Percentiles rank a stretch among this genome's conserved stretches.
Conservation (phyloP, 2,329 filamentous ascomycete species). For the Penicillium sumatraense region DNA sequence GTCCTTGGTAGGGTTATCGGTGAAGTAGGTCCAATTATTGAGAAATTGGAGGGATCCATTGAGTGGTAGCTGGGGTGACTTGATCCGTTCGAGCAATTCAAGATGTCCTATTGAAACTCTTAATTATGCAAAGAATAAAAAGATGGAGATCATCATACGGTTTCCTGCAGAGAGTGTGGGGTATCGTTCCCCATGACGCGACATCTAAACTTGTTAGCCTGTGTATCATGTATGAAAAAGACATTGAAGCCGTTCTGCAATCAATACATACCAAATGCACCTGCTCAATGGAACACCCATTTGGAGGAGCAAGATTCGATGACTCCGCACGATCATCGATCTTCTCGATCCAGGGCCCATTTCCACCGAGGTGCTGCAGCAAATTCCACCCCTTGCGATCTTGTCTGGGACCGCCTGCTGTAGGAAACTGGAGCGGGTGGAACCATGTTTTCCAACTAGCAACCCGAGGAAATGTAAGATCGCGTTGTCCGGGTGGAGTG, state of each 20-base stretch:
- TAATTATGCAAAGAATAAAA: neutral
- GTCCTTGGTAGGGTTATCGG: slow-evolving; percentile 45
- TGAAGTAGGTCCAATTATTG: slow-evolving; percentile 61
- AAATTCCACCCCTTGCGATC: slow-evolving; percentile 50
- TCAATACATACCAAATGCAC: slow-evolving; percentile 59
- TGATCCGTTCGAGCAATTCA: slow-evolving; percentile 53
- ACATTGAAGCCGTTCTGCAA: too few species aligned
- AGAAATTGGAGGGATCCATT: slow-evolving; percentile 59
- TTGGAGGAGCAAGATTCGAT: slow-evolving; percentile 50
- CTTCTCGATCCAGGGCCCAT: slow-evolving; percentile 61
- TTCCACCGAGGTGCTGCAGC: slow-evolving; percentile 59
- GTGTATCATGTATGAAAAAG: neutral
- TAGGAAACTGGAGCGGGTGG: slow-evolving; percentile 8
- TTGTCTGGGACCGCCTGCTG: neutral
- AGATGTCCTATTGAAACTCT: slow-evolving; percentile 46
- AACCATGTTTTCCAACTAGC: slow-evolving; percentile 29
- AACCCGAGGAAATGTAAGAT: slow-evolving; percentile 10
- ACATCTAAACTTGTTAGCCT: slow-evolving; percentile 48
- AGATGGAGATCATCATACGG: slow-evolving; percentile 45
- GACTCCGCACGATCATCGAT: slow-evolving; percentile 36
- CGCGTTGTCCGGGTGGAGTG: neutral
- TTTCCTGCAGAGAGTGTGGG: slow-evolving; percentile 56
- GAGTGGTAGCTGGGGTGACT: slow-evolving; percentile 44
- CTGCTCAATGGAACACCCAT: slow-evolving; percentile 58
- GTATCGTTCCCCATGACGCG: slow-evolving; percentile 62